Percentiles rank a stretch among this genome's conserved stretches.
Conservation (phyloP, 108 stramenopile species). For the Fragilaria crotonensis region DNA sequence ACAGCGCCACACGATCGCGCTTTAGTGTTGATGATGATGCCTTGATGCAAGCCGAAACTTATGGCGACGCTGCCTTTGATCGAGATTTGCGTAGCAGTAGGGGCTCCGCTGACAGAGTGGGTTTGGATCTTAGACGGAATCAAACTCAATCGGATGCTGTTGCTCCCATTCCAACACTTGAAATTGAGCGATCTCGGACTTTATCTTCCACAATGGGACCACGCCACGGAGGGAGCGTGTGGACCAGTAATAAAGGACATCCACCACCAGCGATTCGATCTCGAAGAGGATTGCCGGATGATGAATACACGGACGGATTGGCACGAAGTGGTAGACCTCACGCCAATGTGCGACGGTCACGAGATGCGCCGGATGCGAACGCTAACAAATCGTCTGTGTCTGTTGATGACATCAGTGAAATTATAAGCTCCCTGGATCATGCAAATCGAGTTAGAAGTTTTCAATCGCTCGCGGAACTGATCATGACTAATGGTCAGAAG, state of each 20-base stretch:
- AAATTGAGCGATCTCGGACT: neutral
- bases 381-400: neutral
- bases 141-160: neutral
- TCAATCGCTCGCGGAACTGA: slow-evolving; percentile 11
- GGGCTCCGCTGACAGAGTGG: neutral
- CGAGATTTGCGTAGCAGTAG: neutral
- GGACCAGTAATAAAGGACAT: neutral
- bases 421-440: neutral
- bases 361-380: neutral
- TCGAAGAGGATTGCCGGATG: neutral
- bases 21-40: neutral
- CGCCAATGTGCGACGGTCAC: neutral
- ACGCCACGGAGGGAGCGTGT: neutral
- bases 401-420: neutral
- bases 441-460: slow-evolving; percentile 5
- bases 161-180: neutral
- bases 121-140: neutral
- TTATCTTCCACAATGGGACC: slow-evolving; percentile 11
- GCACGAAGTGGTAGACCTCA: neutral
- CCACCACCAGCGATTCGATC: neutral
- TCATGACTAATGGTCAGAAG: slow-evolving; percentile 6
- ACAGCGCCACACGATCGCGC: too few species aligned
- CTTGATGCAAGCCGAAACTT: neutral
- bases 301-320: neutral
- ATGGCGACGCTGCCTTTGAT: neutral